Percentiles rank a stretch among this genome's conserved stretches.
Conservation (phyloP, 2,329 filamentous ascomycete species). For the Fusarium tjaetaba region DNA sequence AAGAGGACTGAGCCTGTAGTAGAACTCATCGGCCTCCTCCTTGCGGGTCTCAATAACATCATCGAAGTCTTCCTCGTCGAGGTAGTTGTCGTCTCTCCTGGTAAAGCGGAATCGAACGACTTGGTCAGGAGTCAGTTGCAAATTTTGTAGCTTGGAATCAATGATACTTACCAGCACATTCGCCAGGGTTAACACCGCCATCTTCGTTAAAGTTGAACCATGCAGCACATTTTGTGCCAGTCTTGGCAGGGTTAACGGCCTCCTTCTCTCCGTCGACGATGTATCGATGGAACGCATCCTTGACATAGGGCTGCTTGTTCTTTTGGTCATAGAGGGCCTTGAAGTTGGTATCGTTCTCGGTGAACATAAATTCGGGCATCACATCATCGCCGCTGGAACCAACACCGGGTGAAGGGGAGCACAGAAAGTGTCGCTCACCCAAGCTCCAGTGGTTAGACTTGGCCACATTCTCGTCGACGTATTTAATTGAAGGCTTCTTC, state of each 20-base stretch:
- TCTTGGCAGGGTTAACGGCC: slow-evolving; percentile 81
- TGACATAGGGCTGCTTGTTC: slow-evolving; percentile 87
- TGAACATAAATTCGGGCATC: slow-evolving; percentile 86
- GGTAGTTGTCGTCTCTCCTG: slow-evolving; percentile 76
- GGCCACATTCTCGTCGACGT: slow-evolving; percentile 72
- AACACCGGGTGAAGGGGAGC: slow-evolving; percentile 90
- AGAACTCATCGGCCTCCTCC: slow-evolving; percentile 96
- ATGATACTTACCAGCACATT: slow-evolving; percentile 78
- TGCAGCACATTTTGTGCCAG: slow-evolving; percentile 88
- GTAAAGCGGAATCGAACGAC: slow-evolving; percentile 94
- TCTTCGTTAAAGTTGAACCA: slow-evolving; percentile 94
- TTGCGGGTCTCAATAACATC: slow-evolving; percentile 86
- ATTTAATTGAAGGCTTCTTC: slow-evolving; percentile 81
- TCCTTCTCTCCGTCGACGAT: slow-evolving; percentile 84
- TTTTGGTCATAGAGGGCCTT: slow-evolving; percentile 78
- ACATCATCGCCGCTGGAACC: slow-evolving; percentile 84
- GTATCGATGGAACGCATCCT: slow-evolving; percentile 91
- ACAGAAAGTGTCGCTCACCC: slow-evolving; percentile 83
- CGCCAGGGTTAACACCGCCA: slow-evolving; percentile 86
- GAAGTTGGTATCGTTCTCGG: slow-evolving; percentile 94
- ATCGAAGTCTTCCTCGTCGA: slow-evolving; percentile 94
- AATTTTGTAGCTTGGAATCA: slow-evolving; percentile 49
- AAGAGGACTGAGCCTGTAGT: slow-evolving; percentile 89
- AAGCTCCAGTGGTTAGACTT: slow-evolving; percentile 83
- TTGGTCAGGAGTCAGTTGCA: slow-evolving; percentile 36